phyloP scores from a whole-genome alignment of 495 filamentous ascomycete species.

The Tuber microsphaerosporum region DNA sequence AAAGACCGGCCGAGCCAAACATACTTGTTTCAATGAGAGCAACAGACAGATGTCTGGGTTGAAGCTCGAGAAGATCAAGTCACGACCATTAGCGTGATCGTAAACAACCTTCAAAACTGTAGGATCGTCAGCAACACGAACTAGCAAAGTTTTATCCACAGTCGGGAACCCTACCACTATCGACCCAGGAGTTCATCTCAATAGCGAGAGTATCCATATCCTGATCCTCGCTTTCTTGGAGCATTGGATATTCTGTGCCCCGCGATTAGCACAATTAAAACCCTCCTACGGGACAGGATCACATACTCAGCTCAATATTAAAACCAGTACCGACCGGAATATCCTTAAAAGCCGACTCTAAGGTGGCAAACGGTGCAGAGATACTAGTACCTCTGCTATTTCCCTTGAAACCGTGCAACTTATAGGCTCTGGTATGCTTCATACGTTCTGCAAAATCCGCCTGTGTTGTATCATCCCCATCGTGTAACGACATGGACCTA shows the following conservation, averaged over 20 bases:
- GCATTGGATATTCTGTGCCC: conserved; percentile 80
- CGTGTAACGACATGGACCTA: conserved; percentile 54
- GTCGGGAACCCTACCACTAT: conserved; percentile 49
- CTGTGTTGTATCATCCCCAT: conserved; percentile 41
- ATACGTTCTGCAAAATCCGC: conserved; percentile 78
- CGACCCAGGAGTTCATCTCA: conserved; percentile 94
- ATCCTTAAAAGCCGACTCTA: conserved; percentile 85
- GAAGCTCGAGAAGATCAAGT: conserved; percentile 93
- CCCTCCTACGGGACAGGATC: conserved; percentile 1
- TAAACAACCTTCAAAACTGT: conserved; percentile 76
- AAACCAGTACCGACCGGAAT: conserved; percentile 77
- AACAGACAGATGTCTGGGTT: conserved; percentile 93
- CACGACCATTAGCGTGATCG: conserved; percentile 59
- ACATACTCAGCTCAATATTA: conserved; percentile 91
- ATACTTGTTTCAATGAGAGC: conserved; percentile 78
- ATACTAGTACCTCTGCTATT: conserved; percentile 91
- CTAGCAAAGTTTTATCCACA: neutral
- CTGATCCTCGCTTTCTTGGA: conserved; percentile 84
- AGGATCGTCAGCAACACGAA: conserved; percentile 5
- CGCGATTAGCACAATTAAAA: neutral
- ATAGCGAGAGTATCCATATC: conserved; percentile 97
- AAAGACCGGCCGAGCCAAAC: conserved; percentile 1
- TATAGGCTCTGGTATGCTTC: conserved; percentile 94
- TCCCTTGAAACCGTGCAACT: conserved; percentile 86
- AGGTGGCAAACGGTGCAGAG: conserved; percentile 85